These are phyloP conservation scores for Mucor lusitanicus DNA, from an alignment of 371 early-diverging fungal genomes.

Conservation along the genomic window DNA sequence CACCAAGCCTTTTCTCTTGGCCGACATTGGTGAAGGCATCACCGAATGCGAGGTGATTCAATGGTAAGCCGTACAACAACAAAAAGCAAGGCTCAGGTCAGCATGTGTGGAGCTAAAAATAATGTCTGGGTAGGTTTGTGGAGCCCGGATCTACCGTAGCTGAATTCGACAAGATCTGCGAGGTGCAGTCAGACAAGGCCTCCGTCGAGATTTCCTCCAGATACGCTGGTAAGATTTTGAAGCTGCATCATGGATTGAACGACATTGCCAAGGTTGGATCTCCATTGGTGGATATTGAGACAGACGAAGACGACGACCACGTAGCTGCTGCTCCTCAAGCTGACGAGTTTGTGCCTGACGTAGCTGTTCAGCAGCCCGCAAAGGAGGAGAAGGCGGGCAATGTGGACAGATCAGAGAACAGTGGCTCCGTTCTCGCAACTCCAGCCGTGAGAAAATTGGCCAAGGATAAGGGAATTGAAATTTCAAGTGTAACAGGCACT, in stretches of 20 bases:
- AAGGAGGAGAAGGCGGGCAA: background rate
- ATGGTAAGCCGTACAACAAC: constrained; percentile 74
- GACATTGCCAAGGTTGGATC: constrained; percentile 94
- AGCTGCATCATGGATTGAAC: constrained; percentile 82
- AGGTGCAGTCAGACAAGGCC: constrained; percentile 98
- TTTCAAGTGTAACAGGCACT: constrained; percentile 71
- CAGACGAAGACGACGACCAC: constrained; percentile 42
- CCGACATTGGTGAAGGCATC: constrained; percentile 98
- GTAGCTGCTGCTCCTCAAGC: background rate
- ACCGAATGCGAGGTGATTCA: constrained; percentile 96
- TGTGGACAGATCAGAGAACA: background rate
- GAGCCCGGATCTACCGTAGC: constrained; percentile 87
- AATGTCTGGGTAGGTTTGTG: constrained; percentile 69
- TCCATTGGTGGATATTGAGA: constrained; percentile 92
- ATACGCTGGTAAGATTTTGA: constrained; percentile 83
- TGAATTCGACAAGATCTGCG: constrained; percentile 95
- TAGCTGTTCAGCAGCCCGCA: background rate
- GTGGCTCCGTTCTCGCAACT: constrained; percentile 60
- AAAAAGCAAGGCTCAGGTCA: too few relatives aligned
- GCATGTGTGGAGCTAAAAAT: too few relatives aligned
- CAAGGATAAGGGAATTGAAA: constrained; percentile 78
- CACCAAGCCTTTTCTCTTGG: constrained; percentile 83
- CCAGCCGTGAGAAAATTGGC: constrained; percentile 94
- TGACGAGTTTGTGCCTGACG: background rate
- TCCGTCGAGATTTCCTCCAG: constrained; percentile 97